Evolutionary conservation across 495 filamentous ascomycete species (phyloP), one percentile per base, ranked within the genome.

Genomic region (Rostrohypoxylon terebratum): DNA sequence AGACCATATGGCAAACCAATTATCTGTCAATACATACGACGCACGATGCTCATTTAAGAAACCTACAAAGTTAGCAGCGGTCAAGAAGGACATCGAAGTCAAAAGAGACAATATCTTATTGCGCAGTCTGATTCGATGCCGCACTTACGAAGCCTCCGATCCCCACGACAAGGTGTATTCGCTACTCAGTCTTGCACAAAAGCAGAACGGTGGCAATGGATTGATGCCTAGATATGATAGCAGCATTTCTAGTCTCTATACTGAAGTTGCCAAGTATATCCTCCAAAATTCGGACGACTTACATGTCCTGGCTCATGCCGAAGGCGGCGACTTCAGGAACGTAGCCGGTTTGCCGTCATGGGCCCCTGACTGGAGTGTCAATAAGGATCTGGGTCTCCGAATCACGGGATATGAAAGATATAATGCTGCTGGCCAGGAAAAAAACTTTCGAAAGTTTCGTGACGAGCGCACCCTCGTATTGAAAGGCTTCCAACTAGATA

Each of bases 321-420:
- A 74, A 61, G 71, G 71, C 0, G 62, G 63, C 9, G 10, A 45
- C 0, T 74, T 74, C 7, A 62, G 38, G 11, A 2, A 47, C 0
- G 28, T 18, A 7, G 0, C 25, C 16, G 57, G 48, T 2, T 33
- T 74, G 8, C 71, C 71, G 9, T 58, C 71, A 4, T 74, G 71
- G 71, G 71, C 59, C 4, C 55, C 66, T 10, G 71, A 74, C 53
- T 74, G 71, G 71, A 70, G 66, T 10, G 71, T 74, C 33, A 62
- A 50, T 16, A 59, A 66, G 34, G 66, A 74, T n/a, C 40, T 74
- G 1, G 71, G 71, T 20, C 57, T 74, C 2, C 33, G 66, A 59
- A 74, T 74, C 55, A 74, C 71, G 13, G 71, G 71, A 33, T 69
- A 74, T 23, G 9, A 20, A 0, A 61, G 71, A 18, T 74, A 69